phyloP scores from a whole-genome alignment of 2,329 filamentous ascomycete species.

The Phialophora expanda region DNA sequence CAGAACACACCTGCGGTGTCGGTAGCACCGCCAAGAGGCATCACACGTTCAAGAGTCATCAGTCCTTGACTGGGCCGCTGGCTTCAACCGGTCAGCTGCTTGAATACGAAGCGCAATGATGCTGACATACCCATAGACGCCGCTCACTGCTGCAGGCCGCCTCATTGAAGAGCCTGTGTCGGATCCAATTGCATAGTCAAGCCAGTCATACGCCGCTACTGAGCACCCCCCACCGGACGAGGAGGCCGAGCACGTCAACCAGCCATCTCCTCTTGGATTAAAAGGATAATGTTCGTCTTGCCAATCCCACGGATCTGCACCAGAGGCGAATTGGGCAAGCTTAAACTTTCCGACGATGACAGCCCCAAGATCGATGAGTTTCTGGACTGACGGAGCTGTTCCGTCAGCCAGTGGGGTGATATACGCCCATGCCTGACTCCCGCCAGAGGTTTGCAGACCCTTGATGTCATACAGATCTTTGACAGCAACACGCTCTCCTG shows the following conservation, averaged over 20 bases:
- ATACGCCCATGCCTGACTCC: constrained; percentile 28
- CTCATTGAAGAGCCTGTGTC: constrained; percentile 56
- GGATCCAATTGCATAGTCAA: constrained; percentile 48
- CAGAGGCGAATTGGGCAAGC: constrained; percentile 34
- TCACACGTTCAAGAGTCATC: constrained; percentile 50
- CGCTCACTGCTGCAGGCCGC: constrained; percentile 51
- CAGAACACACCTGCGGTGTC: constrained; percentile 55
- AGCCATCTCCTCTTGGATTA: constrained; percentile 48
- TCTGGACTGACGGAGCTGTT: constrained; percentile 32
- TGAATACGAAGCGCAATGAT: neutral
- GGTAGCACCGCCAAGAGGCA: constrained; percentile 50
- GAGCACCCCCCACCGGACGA: constrained; percentile 41
- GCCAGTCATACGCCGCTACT: constrained; percentile 49
- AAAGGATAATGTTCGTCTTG: constrained; percentile 48
- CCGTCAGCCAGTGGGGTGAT: constrained; percentile 21
- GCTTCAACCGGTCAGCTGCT: constrained; percentile 1
- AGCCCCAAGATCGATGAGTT: constrained; percentile 32
- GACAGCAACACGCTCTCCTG: constrained; percentile 33
- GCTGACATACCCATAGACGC: constrained; percentile 47
- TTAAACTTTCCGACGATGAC: constrained; percentile 33
- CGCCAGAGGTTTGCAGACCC: constrained; percentile 31
- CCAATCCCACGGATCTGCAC: constrained; percentile 36
- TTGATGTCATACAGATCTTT: constrained; percentile 35
- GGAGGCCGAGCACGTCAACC: constrained; percentile 41
- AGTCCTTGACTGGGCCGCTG: constrained; percentile 49